Conservation (phyloP, 208 protist genomes). For the Leishmania lainsoni region DNA sequence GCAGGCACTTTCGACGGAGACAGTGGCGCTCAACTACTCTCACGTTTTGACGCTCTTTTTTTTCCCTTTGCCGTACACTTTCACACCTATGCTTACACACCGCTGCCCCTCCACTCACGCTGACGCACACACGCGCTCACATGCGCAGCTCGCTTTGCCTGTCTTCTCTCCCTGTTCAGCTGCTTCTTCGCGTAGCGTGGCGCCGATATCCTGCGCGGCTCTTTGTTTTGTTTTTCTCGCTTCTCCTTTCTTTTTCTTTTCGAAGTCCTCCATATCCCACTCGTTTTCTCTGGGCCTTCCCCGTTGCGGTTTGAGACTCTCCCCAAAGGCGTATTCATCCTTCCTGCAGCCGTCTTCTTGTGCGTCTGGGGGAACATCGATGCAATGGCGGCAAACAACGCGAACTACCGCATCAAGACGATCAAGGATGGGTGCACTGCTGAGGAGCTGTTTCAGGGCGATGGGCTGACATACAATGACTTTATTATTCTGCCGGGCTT, state of each 20-base stretch:
- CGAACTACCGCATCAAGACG: slow-evolving; percentile 72
- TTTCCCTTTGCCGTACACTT: not conserved
- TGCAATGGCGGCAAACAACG: slow-evolving; percentile 37
- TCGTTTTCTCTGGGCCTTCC: slow-evolving; percentile 1
- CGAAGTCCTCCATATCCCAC: not conserved
- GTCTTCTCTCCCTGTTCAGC: slow-evolving; percentile 19
- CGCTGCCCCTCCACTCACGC: not conserved
- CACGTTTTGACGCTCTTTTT: not conserved
- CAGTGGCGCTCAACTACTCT: not conserved
- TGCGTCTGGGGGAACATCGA: not conserved
- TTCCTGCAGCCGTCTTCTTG: not conserved
- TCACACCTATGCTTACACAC: not conserved
- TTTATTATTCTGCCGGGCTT: slow-evolving; percentile 95
- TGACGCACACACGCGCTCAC: slow-evolving; percentile 6
- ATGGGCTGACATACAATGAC: slow-evolving; percentile 94
- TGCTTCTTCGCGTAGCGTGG: not conserved
- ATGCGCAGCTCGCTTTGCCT: slow-evolving; percentile 3
- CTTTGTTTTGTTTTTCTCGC: not conserved
- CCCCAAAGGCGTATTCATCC: not conserved
- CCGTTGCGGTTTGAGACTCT: not conserved
- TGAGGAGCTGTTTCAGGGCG: slow-evolving; percentile 84
- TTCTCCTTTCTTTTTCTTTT: slow-evolving; percentile 19
- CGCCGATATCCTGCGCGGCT: slow-evolving; percentile 6
- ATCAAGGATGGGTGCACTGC: slow-evolving; percentile 84
- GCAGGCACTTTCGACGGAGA: not conserved